Evolutionary conservation across 306 rosid species (phyloP), one percentile per base, ranked within the genome.

Genomic region (Acmispon strigosus): DNA sequence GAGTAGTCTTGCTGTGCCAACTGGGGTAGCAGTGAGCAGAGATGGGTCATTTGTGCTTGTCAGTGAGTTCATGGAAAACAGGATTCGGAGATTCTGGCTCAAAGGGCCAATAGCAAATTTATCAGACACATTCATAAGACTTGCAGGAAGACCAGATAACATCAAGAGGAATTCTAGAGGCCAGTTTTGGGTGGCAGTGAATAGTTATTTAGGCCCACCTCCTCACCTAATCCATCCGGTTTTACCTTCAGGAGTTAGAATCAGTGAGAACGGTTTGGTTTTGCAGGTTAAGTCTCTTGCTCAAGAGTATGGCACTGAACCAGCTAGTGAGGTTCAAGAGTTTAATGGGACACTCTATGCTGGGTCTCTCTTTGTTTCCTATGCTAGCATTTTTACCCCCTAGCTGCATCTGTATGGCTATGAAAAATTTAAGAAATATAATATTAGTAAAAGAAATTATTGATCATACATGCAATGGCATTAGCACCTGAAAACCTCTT

Each of bases 21-120:
- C 58, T 29, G 89, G 89, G 53, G 86, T 82, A 3, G 86, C 86
- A 11, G 71, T 76, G 5, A 82, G 84, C 48, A 10, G 15, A 44
- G 76, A 76, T 65, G 70, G 83, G 0, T 59, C 84, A 22, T 82
- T 72, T 65, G 66, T 77, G 5, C 79, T 84, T 13, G 83, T 84
- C 2, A 58, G 67, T 19, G 88, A 81, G 63, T 80, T 24, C 18
- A 10, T 70, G 49, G 66, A 79, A 2, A 53, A 54, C 10, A 70
- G 88, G 54, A 62, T 77, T 24, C 78, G 10, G 5, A 81, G 79
- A 36, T 68, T 74, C 15, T 84, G 85, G 85, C 52, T 84, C 0
- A 70, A 8, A 48, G 88, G 83, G 4, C 79, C 79, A 0, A 49
- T 65, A 32, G 74, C 76, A 9, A 77, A 80, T 22, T 53, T 76